Percentiles rank a stretch among this genome's conserved stretches.
phyloP scores from a whole-genome alignment of 2,329 filamentous ascomycete genomes.

The Neonectria neomacrospora region DNA sequence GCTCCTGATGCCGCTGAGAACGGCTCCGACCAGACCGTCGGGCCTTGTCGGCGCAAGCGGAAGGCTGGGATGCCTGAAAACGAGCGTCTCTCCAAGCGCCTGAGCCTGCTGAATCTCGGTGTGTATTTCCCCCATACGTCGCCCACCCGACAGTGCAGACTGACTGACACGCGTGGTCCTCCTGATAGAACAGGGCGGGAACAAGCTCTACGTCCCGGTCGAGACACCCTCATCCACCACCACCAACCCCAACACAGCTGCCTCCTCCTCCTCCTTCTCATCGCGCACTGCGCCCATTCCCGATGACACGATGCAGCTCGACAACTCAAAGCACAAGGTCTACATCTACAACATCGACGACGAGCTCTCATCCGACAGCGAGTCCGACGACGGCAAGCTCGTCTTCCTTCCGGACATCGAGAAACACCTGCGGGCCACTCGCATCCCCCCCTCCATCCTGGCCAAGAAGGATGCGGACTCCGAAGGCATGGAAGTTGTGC shows the following conservation, averaged over 20 bases:
- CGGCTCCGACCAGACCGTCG: constrained; percentile 34
- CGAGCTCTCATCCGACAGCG: constrained; percentile 73
- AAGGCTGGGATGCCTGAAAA: constrained; percentile 70
- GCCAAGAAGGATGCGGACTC: constrained; percentile 65
- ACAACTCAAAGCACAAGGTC: constrained; percentile 86
- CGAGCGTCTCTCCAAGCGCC: constrained; percentile 84
- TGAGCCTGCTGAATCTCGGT: constrained; percentile 87
- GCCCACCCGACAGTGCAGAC: not conserved
- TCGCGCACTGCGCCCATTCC: constrained; percentile 33
- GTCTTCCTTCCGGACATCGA: constrained; percentile 89
- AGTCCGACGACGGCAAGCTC: constrained; percentile 66
- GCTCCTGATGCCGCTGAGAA: not conserved
- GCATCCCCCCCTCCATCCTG: constrained; percentile 74
- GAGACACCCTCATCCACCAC: constrained; percentile 55
- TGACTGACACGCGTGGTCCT: constrained; percentile 26
- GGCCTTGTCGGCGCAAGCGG: constrained; percentile 59
- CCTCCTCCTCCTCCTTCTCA: constrained; percentile 29
- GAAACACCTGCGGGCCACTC: constrained; percentile 78
- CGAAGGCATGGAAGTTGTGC: constrained; percentile 77
- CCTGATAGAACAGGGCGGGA: constrained; percentile 67
- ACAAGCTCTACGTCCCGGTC: constrained; percentile 74
- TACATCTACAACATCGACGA: constrained; percentile 93
- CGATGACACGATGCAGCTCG: constrained; percentile 81
- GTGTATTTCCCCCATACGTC: constrained; percentile 46
- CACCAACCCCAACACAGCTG: constrained; percentile 21